phyloP scores from a whole-genome alignment of 768 basidiomycete species.

The Tulasnella sp. region DNA sequence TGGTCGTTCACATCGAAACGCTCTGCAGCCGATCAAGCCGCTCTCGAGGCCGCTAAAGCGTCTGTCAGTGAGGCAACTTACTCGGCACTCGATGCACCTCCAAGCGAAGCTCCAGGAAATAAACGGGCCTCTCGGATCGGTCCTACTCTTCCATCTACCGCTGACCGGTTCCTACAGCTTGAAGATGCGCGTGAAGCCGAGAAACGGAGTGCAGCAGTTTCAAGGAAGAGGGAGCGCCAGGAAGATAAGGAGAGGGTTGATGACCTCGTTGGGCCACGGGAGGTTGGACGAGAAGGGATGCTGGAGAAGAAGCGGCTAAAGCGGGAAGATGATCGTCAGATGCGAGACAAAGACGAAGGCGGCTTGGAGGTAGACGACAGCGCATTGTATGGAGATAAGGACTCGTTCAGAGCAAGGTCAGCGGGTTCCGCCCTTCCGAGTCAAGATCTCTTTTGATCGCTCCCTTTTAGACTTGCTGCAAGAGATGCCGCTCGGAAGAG shows the following conservation, averaged over 20 bases:
- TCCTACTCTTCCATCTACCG: conserved; percentile 55
- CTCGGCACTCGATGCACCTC: conserved; percentile 11
- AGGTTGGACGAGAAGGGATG: conserved; percentile 72
- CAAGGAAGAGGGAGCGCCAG: conserved; percentile 56
- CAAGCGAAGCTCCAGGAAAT: conserved; percentile 20
- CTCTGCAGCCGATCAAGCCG: conserved; percentile 46
- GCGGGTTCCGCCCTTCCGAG: conserved; percentile 24
- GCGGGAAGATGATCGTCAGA: conserved; percentile 59
- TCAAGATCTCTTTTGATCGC: conserved; percentile 1
- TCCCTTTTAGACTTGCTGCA: conserved; percentile 47
- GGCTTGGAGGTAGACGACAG: conserved; percentile 69
- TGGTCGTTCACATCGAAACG: conserved; percentile 74
- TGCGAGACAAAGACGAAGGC: conserved; percentile 63
- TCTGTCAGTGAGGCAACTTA: conserved; percentile 44
- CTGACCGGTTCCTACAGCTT: conserved; percentile 58
- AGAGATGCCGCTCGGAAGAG: conserved; percentile 62
- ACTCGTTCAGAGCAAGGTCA: conserved; percentile 72
- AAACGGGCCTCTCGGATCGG: conserved; percentile 34
- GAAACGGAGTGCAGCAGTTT: conserved; percentile 41
- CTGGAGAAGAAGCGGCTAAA: conserved; percentile 74
- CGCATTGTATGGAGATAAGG: conserved; percentile 61
- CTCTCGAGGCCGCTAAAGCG: conserved; percentile 48
- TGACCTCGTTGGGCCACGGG: conserved; percentile 69
- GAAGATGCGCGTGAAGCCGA: conserved; percentile 48
- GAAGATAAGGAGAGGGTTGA: conserved; percentile 62